Conservation (phyloP, 2,329 filamentous ascomycete genomes). For the Sphaceloma murrayae region DNA sequence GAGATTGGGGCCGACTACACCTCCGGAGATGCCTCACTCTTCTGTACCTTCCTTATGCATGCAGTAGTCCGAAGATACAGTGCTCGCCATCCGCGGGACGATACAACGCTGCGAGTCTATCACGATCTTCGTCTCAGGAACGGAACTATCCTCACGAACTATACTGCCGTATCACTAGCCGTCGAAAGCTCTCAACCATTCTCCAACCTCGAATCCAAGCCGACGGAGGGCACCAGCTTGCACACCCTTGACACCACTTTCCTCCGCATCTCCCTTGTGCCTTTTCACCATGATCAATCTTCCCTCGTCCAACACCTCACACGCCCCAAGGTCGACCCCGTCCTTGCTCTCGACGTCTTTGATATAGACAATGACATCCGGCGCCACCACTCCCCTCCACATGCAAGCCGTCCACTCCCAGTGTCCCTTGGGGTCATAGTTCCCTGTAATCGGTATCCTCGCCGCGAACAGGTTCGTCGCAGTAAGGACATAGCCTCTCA, state of each 20-base stretch:
- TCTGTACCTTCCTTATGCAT: no score
- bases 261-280: conserved; percentile 27
- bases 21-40: no score
- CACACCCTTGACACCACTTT: conserved; percentile 23
- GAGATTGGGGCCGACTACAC: not conserved
- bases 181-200: conserved; percentile 50
- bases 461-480: conserved; percentile 67
- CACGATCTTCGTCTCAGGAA: no score
- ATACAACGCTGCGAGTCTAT: no score
- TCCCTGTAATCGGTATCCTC: conserved; percentile 63
- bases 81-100: no score
- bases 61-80: no score
- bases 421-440: conserved; percentile 75
- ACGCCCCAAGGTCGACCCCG: conserved; percentile 17
- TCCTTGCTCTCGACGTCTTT: conserved; percentile 32
- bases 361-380: conserved; percentile 69
- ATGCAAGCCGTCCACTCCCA: conserved; percentile 97
- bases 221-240: conserved; percentile 52
- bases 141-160: not conserved
- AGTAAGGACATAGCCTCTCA: conserved; percentile 60
- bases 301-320: conserved; percentile 36
- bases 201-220: conserved; percentile 77
- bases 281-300: conserved; percentile 33
- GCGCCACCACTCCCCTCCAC: conserved; percentile 76
- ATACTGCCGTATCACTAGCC: not conserved